phyloP scores from a whole-genome alignment of 805 yeast species.

The Saturnispora besseyi region DNA sequence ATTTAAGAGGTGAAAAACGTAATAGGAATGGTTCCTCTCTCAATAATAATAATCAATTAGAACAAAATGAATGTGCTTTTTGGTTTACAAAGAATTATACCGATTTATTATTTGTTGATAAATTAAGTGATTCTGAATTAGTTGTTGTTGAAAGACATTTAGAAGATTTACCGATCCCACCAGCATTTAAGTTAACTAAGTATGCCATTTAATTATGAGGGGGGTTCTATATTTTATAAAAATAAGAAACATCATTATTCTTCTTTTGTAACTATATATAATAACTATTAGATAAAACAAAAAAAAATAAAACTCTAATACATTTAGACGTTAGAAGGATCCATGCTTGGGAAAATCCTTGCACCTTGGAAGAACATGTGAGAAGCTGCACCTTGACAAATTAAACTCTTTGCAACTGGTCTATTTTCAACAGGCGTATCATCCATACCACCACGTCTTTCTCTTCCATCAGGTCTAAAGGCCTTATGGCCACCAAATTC shows the following conservation, averaged over 20 bases:
- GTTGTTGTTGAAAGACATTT: slow-evolving; percentile 72
- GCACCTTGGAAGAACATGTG: slow-evolving; percentile 63
- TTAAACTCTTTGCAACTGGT: slow-evolving; percentile 34
- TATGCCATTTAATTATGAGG: slow-evolving; percentile 22
- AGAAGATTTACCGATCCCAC: slow-evolving; percentile 41
- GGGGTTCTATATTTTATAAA: slow-evolving; percentile 20
- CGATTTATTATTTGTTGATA: slow-evolving; percentile 56
- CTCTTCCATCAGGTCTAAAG: slow-evolving; percentile 42
- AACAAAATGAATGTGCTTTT: slow-evolving; percentile 38
- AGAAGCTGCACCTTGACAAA: slow-evolving; percentile 61
- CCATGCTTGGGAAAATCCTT: slow-evolving; percentile 37
- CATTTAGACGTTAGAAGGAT: slow-evolving; percentile 12
- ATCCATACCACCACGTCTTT: slow-evolving; percentile 38
- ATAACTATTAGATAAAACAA: background rate
- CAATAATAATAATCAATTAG: slow-evolving; percentile 12
- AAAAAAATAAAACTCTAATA: background rate
- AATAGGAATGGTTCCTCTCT: slow-evolving; percentile 24
- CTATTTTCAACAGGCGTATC: slow-evolving; percentile 23
- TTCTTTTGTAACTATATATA: background rate
- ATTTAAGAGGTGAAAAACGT: slow-evolving; percentile 22
- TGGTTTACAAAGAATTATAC: slow-evolving; percentile 73
- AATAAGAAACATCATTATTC: background rate
- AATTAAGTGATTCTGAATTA: slow-evolving; percentile 44
- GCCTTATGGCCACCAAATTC: slow-evolving; percentile 49
- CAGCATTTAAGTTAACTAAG: slow-evolving; percentile 59